A percentile compares a stretch with the other conserved stretches of the same genome.
Evolutionary conservation across 257 asterid genomes (phyloP).

Genomic region (Solanum paucissectum): DNA sequence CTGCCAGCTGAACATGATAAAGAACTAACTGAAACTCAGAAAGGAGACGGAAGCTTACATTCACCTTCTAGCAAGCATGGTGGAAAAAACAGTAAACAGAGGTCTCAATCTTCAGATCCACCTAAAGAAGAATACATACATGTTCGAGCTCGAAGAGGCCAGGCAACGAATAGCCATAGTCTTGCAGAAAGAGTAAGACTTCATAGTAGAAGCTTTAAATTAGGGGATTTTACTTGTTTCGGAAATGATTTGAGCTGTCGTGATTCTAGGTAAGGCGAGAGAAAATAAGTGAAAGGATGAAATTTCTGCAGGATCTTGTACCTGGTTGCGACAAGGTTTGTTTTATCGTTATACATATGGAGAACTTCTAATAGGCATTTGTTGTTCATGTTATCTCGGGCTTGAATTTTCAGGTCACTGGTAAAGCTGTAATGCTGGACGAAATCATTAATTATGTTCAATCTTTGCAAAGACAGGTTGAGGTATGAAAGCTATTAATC

Average conservation of each 20-base stretch:
- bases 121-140: constrained; percentile 87
- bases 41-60: constrained; percentile 29
- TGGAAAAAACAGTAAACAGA: constrained; percentile 54
- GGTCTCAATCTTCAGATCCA: constrained; percentile 61
- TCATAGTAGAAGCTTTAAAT: background rate
- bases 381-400: background rate
- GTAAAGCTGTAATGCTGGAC: constrained; percentile 96
- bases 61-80: constrained; percentile 32
- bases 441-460: constrained; percentile 98
- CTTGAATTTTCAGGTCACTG: constrained; percentile 59
- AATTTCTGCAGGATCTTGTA: constrained; percentile 95
- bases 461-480: constrained; percentile 87
- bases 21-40: constrained; percentile 30
- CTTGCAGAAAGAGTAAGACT: constrained; percentile 90
- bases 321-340: constrained; percentile 97
- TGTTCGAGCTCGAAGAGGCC: constrained; percentile 86
- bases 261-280: constrained; percentile 79
- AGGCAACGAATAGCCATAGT: constrained; percentile 97
- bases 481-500: constrained; percentile 31
- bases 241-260: background rate
- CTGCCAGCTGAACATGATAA: constrained; percentile 22
- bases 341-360: background rate
- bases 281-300: constrained; percentile 96
- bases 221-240: background rate
- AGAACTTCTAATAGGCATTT: background rate